phyloP scores from a whole-genome alignment of 1,139 yeast species.

The Spathaspora sp. region DNA sequence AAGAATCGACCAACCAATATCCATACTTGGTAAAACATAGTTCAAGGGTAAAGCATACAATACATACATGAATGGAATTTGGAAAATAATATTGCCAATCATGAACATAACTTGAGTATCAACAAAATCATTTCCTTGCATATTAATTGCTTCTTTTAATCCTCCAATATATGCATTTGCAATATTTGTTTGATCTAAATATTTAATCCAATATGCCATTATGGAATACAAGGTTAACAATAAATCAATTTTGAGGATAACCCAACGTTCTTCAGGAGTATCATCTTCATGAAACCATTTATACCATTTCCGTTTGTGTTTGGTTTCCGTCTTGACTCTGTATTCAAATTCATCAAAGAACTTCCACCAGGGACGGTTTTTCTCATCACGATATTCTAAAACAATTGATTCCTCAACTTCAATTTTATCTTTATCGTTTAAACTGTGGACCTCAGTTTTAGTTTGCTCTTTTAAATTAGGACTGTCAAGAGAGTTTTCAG shows the following conservation, averaged over 20 bases:
- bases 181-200: constrained; percentile 59
- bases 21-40: constrained; percentile 56
- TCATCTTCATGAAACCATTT: constrained; percentile 63
- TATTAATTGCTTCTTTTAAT: constrained; percentile 54
- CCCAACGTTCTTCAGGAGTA: constrained; percentile 52
- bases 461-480: no score
- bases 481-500: no score
- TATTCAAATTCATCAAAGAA: constrained; percentile 65
- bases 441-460: no score
- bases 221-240: constrained; percentile 59
- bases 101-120: constrained; percentile 58
- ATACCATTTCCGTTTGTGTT: constrained; percentile 52
- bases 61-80: constrained; percentile 48
- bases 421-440: constrained; percentile 8
- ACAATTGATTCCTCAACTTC: constrained; percentile 12
- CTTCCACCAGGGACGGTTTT: constrained; percentile 61
- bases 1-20: constrained; percentile 64
- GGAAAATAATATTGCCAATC: constrained; percentile 60
- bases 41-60: constrained; percentile 51
- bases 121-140: constrained; percentile 67
- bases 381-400: constrained; percentile 59
- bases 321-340: constrained; percentile 37
- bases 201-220: constrained; percentile 70
- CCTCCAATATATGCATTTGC: constrained; percentile 73
- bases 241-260: constrained; percentile 62